Conservation (phyloP, 768 basidiomycete genomes). For the Russula brevipes region DNA sequence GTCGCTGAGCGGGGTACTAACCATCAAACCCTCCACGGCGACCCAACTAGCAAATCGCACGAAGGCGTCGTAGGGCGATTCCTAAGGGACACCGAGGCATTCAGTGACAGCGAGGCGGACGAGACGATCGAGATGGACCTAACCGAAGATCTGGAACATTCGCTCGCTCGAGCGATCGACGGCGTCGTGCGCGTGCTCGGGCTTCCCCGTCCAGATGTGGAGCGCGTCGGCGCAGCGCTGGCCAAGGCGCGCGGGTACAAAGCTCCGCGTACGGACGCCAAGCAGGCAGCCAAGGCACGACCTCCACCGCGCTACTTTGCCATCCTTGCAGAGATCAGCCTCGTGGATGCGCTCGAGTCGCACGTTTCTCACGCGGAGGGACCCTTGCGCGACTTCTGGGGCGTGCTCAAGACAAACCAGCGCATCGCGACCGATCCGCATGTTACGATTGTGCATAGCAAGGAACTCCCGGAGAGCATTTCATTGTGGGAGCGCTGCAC, state of each 20-base stretch:
- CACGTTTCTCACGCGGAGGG: constrained; percentile 36
- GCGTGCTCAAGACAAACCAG: constrained; percentile 37
- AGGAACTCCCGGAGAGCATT: constrained; percentile 34
- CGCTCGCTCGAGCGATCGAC: constrained; percentile 54
- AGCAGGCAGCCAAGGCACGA: constrained; percentile 25
- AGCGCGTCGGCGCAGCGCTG: constrained; percentile 50
- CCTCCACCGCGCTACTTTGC: constrained; percentile 66
- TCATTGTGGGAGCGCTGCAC: constrained; percentile 51
- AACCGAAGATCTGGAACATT: constrained; percentile 47
- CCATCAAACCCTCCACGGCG: constrained; percentile 77
- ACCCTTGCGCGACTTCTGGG: constrained; percentile 44
- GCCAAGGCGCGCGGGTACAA: constrained; percentile 40
- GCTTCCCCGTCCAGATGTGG: constrained; percentile 47
- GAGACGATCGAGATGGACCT: constrained; percentile 62
- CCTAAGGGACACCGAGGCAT: constrained; percentile 55
- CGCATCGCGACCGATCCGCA: constrained; percentile 66
- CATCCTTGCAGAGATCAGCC: constrained; percentile 66
- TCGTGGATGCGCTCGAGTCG: constrained; percentile 44
- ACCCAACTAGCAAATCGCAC: constrained; percentile 48
- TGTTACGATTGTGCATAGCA: constrained; percentile 79
- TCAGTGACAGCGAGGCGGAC: constrained; percentile 61
- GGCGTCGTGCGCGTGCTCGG: constrained; percentile 53
- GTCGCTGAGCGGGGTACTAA: constrained; percentile 70
- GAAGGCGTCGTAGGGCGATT: constrained; percentile 84
- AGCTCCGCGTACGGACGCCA: constrained; percentile 34